Evolutionary conservation across 2,329 filamentous ascomycete species (phyloP), one percentile per base, ranked within the genome.

Genomic region (Paraconiothyrium brasiliense): DNA sequence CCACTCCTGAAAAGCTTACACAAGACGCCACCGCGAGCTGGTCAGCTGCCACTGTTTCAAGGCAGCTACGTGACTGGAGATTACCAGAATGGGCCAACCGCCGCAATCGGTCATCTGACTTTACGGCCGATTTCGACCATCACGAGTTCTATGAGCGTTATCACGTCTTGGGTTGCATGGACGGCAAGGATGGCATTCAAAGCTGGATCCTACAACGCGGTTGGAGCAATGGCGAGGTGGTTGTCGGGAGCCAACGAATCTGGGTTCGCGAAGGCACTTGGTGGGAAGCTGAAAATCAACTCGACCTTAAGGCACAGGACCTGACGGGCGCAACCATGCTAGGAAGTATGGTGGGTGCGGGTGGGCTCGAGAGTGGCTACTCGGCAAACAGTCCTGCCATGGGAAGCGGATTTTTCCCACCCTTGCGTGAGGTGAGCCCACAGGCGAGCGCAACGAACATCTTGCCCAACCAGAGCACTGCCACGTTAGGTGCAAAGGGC

Each of bases 281-380:
- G 94, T 98, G 94, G 94, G 94, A 98, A 79, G 94, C 94, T 5
- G 95, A 99, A 81, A 92, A 88, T 63, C 97, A 97, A 91, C 89
- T 98, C 32, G 95, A 99, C 73, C 84, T 96, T 71, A 94, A 95
- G 79, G 88, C 90, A 1, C 83, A 86, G 57, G 86, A 88, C 67
- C 58, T 71, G 34, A 76, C 79, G 24, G 59, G 52, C 61, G 74
- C 59, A 34, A 78, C 67, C 61, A 82, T 80, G 76, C 76, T 83
- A 7, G 83, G 81, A 49, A 81, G 84, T 61, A 83, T 86, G 75
- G 80, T 86, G 61, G 84, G 82, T 32, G 84, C 84, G 32, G 85
- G 82, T 48, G 86, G 86, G 62, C 86, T 94, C 66, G 92, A 94
- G 35, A 89, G 87, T 3, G 88, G 89, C 54, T 95, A 94, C 72